Evolutionary conservation across 768 basidiomycete species (phyloP), one percentile per base, ranked within the genome.

Genomic region (Podaxis sp.): DNA sequence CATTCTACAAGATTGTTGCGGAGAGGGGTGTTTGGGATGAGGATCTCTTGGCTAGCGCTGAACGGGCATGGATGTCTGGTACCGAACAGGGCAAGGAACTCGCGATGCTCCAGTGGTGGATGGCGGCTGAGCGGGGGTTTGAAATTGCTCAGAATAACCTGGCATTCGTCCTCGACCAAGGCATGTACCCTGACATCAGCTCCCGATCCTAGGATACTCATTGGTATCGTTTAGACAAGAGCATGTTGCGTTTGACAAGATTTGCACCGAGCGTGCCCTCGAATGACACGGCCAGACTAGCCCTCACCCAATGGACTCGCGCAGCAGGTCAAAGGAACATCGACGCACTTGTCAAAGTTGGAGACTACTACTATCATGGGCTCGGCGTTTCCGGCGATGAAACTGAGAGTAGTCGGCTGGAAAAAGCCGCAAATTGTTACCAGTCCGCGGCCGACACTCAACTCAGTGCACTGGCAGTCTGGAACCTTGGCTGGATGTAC

Each of bases 401-500:
- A 54, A 67, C 71, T 2, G 84, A 88, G 65, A 67, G 77, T 1
- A 68, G 78, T 18, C 83, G 91, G 16, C 86, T 87, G 70, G 95
- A 96, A 71, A 94, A 94, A 66, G 97, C 97, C 0, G 95, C 91
- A 0, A 85, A 88, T 27, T 98, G 92, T 70, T 99, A 99, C 68
- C 94, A 92, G 69, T 90, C 91, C 32, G 97, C 97, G 3, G 93
- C 92, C 1, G 93, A 95, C 64, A 95, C 93, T 1, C 92, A 95
- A 62, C 66, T 90, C 67, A 97, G 94, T 66, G 94, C 97, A 1
- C 78, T 98, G 64, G 95, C 97, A 1, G 93, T 97, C 88, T 98
- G 94, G 94, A 97, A 98, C 69, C 76, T 98, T 10, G 97, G 96
- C 1, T 98, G 93, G 92, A 98, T 98, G 97, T 98, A 98, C 71